Base-by-base conservation (phyloP, 345 rosid genomes). In the Acer negundo region DNA sequence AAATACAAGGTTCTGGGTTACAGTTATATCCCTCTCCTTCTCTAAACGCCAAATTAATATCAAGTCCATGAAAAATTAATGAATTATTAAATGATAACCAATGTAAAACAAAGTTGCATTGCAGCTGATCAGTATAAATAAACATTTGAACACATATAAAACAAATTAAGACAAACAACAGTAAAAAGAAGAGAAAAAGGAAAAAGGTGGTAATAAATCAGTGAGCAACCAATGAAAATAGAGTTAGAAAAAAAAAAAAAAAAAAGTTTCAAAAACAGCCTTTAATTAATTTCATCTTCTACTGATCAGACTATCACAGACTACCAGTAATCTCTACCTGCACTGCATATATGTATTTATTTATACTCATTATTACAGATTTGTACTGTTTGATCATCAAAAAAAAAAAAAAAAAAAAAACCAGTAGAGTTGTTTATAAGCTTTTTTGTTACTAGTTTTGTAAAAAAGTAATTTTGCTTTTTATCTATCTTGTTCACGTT, bases 301-400 rank as follows among this genome's bases (percentile, higher is more conserved):
- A 74, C 71, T 71, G 84, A 70, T 28, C 31, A 28, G 40, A 59
- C 79, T n/a, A 69, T 40, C 35, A 64, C 84, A 81, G 76, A 69
- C 72, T 78, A 53, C 44, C 81, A 79, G 72, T 72, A 49, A 22
- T 55, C 31, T 47, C 13, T 19, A 62, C 53, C 74, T 73, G 20
- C 72, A 59, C 24, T 56, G 62, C 62, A 56, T 56, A 1, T 56
- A 20, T n/a, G 19, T 56, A 20, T 56, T 7, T 47, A 31, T 69
- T 68, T 68, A 74, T 10, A 67, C 71, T 73, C 44, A 35, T 35
- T 35, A 46, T 51, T 66, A 61, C 62, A 58, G 62, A 64, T 28
- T 47, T 74, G 53, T 47, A 74, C 67, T 47, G 20, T 63, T 22
- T 22, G 15, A 22, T 61, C 55, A 49, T 47, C 4, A 56, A n/a